Conservation (phyloP, 495 filamentous ascomycete genomes). For the Margaritispora aquatica region DNA sequence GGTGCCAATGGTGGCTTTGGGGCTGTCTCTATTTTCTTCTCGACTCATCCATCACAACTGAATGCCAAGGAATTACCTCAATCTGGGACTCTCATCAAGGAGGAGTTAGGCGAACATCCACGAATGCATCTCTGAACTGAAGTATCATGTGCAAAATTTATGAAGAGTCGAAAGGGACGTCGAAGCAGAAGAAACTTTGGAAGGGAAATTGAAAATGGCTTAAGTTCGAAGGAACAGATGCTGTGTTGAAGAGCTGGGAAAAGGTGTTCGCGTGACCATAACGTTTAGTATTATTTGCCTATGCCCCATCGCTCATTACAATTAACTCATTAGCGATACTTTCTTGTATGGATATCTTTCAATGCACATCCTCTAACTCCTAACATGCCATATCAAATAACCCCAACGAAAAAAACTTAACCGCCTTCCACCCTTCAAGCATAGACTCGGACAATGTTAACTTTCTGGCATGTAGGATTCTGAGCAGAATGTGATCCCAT, state of each 20-base stretch:
- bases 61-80: too few species aligned
- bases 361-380: too few species aligned
- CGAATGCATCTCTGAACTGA: conserved; percentile 31
- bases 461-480: conserved; percentile 50
- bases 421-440: conserved; percentile 1
- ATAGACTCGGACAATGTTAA: conserved; percentile 32
- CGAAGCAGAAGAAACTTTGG: conserved; percentile 31
- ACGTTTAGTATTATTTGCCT: too few species aligned
- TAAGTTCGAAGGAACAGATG: conserved; percentile 31
- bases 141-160: conserved; percentile 8
- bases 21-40: conserved; percentile 42
- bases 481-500: conserved; percentile 35
- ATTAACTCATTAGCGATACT: too few species aligned
- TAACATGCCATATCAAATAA: background rate
- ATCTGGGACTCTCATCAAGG: conserved; percentile 30
- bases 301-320: too few species aligned
- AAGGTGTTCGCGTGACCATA: too few species aligned
- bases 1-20: conserved; percentile 17
- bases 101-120: conserved; percentile 25
- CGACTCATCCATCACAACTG: too few species aligned
- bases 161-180: conserved; percentile 29
- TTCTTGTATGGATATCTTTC: too few species aligned
- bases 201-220: conserved; percentile 28
- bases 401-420: background rate
- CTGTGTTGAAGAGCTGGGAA: conserved; percentile 19